These are phyloP conservation scores for Kwoniella sp. DNA, from an alignment of 768 basidiomycete species.

Conservation along the genomic window DNA sequence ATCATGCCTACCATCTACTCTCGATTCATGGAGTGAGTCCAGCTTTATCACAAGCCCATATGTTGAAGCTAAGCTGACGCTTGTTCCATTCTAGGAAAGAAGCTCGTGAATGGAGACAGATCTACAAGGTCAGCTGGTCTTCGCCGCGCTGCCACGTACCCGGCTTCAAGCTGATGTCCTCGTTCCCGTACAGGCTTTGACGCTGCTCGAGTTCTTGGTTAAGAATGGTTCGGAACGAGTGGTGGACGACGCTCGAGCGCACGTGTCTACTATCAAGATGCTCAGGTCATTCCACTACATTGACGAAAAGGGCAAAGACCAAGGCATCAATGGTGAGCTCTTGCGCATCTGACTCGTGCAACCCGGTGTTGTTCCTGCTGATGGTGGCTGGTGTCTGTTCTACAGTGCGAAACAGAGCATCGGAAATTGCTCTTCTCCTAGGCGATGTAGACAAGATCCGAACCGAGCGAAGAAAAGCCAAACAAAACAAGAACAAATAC, in stretches of 20 bases:
- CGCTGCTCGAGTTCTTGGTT: constrained; percentile 91
- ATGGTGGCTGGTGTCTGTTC: not conserved
- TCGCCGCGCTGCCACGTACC: not conserved
- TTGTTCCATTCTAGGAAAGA: constrained; percentile 70
- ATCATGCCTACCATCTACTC: constrained; percentile 97
- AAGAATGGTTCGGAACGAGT: constrained; percentile 98
- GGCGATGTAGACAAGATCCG: constrained; percentile 90
- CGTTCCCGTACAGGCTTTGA: constrained; percentile 71
- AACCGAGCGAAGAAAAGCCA: constrained; percentile 85
- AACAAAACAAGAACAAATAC: constrained; percentile 86
- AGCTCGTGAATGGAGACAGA: constrained; percentile 96
- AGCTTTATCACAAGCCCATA: not conserved
- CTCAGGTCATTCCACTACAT: constrained; percentile 96
- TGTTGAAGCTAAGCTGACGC: constrained; percentile 8
- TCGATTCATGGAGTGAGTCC: constrained; percentile 49
- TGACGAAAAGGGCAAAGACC: constrained; percentile 97
- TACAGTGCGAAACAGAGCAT: constrained; percentile 88
- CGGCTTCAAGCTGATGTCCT: constrained; percentile 8
- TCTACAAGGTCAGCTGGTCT: constrained; percentile 77
- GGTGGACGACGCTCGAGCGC: constrained; percentile 93
- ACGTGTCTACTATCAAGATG: constrained; percentile 95
- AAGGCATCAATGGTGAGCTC: constrained; percentile 89
- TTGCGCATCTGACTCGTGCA: not conserved
- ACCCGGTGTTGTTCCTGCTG: not conserved
- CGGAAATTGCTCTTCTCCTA: constrained; percentile 88